Percentiles rank a stretch among this genome's conserved stretches.
Conservation (phyloP, 2,329 filamentous ascomycete genomes). For the Xylaria sp. region DNA sequence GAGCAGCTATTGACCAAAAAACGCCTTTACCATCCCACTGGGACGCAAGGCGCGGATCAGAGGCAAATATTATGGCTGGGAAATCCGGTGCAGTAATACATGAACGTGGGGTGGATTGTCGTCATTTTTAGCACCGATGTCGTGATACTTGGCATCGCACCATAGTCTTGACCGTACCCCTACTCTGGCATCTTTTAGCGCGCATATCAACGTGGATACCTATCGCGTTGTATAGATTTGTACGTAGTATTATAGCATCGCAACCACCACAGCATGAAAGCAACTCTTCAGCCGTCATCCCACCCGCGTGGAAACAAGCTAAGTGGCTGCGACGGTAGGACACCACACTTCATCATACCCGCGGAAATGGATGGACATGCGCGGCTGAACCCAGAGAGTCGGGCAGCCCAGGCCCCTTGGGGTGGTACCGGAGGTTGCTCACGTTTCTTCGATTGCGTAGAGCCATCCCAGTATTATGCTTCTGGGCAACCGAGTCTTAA, state of each 20-base stretch:
- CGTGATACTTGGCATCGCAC: slow-evolving; percentile 35
- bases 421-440: neutral
- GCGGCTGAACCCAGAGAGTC: slow-evolving; percentile 22
- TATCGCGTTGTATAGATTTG: neutral
- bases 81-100: neutral
- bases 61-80: neutral
- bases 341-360: slow-evolving; percentile 1
- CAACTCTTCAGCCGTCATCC: slow-evolving; percentile 27
- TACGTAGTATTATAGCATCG: neutral
- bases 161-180: slow-evolving; percentile 10
- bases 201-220: neutral
- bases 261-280: neutral
- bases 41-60: neutral
- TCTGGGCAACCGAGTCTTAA: slow-evolving; percentile 23
- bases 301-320: slow-evolving; percentile 21
- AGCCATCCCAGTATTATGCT: slow-evolving; percentile 8
- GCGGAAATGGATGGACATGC: slow-evolving; percentile 14
- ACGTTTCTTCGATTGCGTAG: neutral
- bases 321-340: neutral
- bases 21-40: slow-evolving; percentile 15
- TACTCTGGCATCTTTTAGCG: no score
- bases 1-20: slow-evolving; percentile 1
- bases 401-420: slow-evolving; percentile 26
- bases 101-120: slow-evolving; percentile 25
- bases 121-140: slow-evolving; percentile 32